Evolutionary conservation across 352 stramenopile species (phyloP), one percentile per base, ranked within the genome.

Genomic region (Pythium phragmiticola): DNA sequence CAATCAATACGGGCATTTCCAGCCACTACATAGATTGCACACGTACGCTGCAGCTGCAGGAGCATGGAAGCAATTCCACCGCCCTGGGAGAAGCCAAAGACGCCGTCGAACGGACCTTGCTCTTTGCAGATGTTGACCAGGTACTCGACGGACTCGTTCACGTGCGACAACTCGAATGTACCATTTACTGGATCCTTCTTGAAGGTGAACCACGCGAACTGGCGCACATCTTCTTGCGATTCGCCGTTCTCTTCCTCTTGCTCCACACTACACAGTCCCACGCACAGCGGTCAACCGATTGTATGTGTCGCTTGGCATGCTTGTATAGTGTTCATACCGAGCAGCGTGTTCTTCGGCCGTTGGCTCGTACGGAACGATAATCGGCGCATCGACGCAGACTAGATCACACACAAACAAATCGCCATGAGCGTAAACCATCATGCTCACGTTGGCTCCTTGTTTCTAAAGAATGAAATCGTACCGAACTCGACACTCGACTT

Each of bases 21-120:
- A 21, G 9, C 13, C 28, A 41, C 33, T 19, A 17, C 4, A 9
- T n/a, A 23, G 26, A 11, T 1, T 14, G 4, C 14, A 17, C 41
- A 79, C 74, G 54, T 67, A 90, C 80, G 75, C 72, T 94, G 84
- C 61, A 75, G 70, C 45, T 91, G 82, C 19, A 95, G 65, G 21
- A 94, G 74, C 34, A 89, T 37, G 0, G 78, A 84, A 0, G 85
- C 79, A 57, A 92, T 82, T 30, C 81, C 86, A 17, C 84, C 87
- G 37, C 87, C 87, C 56, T 94, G 85, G 62, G 84, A 94, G 62
- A 95, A 95, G 34, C 87, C 87, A 46, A 94, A 90, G 37, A 95
- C 77, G 19, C 87, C 87, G 43, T 94, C 78, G 54, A 95, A 95
- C 11, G 87, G 87, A n/a, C 85, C 85, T 39, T 94, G 81, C 17